Evolutionary conservation across 192 early-diverging fungal species (phyloP), one percentile per base, ranked within the genome.

Genomic region (Backusella parvicylindrica): DNA sequence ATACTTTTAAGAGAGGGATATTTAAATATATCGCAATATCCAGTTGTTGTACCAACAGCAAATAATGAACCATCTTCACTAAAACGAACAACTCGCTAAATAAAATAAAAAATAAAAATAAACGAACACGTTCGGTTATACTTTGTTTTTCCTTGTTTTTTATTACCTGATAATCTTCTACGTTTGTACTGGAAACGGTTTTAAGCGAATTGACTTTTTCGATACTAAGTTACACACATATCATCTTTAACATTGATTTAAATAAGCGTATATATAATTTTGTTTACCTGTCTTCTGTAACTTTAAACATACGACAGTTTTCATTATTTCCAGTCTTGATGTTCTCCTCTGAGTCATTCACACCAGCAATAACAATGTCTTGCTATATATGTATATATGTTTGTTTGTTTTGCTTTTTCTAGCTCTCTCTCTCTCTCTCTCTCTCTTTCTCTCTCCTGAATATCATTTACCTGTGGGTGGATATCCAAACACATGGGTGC

Each of bases 401-500:
- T 38, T 6, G 37, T 38, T 38, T 13, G 11, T 12, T 23, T 6
- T 50, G n/a, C 2, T 21, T 0, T 21, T 50, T 50, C 3, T 5
- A 21, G 2, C 3, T 50, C 49, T 50, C 15, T 5, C 21, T n/a
- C 5, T 6, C 21, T 50, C 4, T 50, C 4, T n/a, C 4, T 23
- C 1, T 23, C 37, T 6, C 37, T 4, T 38, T 38, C 11, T 38
- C 11, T 9, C 3, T 43, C 28, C 13, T 18, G 16, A 67, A n/a
- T 26, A 70, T 21, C 13, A 72, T 26, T 73, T 84, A 94, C 95
- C 82, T 82, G 89, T 68, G 95, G 95, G 85, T 96, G 93, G 9
- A 91, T 82, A 63, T 89, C 87, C 6, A 98, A 75, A 63, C 91
- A 90, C 85, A 93, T 94, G 35, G 94, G 94, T 4, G 94, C 92